Percentiles rank a stretch among this genome's conserved stretches.
phyloP scores from a whole-genome alignment of 2,329 filamentous ascomycete genomes.

The Neofusicoccum umdonicola region DNA sequence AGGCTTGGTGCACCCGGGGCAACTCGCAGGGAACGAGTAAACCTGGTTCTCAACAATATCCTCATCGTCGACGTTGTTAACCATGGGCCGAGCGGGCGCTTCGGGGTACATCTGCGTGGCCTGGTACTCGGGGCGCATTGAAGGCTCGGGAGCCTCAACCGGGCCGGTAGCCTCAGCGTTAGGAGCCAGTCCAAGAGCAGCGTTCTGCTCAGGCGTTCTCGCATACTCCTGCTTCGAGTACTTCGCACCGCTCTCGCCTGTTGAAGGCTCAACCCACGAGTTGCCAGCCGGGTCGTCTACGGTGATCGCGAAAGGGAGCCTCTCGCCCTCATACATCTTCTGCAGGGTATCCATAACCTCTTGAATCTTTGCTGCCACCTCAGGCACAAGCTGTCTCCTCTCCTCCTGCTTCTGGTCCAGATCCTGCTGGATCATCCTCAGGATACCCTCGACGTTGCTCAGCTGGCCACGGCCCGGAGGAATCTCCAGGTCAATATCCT shows the following conservation, averaged over 20 bases:
- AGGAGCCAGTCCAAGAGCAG: constrained; percentile 70
- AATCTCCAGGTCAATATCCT: constrained; percentile 90
- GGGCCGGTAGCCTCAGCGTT: constrained; percentile 36
- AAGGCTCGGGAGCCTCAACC: constrained; percentile 53
- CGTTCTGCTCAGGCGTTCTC: constrained; percentile 83
- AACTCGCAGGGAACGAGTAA: constrained; percentile 87
- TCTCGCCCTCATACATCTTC: constrained; percentile 73
- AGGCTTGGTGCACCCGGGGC: constrained; percentile 81
- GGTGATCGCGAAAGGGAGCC: constrained; percentile 83
- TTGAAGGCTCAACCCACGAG: constrained; percentile 90
- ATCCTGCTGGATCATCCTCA: constrained; percentile 75
- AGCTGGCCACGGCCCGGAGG: constrained; percentile 87
- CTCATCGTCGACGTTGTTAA: constrained; percentile 56
- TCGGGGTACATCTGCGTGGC: constrained; percentile 45
- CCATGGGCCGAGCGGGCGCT: constrained; percentile 34
- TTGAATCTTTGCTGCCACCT: constrained; percentile 74
- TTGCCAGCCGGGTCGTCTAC: constrained; percentile 93
- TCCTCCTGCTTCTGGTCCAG: constrained; percentile 78
- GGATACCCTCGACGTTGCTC: constrained; percentile 87
- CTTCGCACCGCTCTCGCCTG: constrained; percentile 74
- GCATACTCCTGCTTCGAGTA: constrained; percentile 83
- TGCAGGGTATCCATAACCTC: constrained; percentile 71
- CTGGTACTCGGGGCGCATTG: constrained; percentile 54
- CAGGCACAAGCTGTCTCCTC: constrained; percentile 73
- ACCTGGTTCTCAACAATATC: constrained; percentile 92